Evolutionary conservation across 768 basidiomycete species (phyloP), one percentile per base, ranked within the genome.

Genomic region (Boletus rufocinnamomeus): DNA sequence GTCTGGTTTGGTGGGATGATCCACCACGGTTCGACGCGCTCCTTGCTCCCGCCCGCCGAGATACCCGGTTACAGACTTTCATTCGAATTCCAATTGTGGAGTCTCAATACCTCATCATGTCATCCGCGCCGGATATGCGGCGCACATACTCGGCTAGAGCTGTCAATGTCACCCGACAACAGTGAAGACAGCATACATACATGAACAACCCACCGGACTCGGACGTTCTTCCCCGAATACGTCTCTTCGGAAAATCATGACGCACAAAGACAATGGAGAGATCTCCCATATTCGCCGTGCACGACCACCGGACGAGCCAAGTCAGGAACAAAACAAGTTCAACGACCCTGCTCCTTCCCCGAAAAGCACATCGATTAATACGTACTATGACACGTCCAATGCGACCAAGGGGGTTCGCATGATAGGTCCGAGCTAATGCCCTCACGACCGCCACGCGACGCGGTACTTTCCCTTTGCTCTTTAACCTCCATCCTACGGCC

Each of bases 371-470:
- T 2, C n/a, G 7, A 11, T n/a, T 23, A 34, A 55, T 53, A 57
- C 64, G 54, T 65, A 52, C 19, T 10, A 21, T 52, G 50, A 28
- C 50, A 56, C 21, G 37, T 11, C 16, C 27, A 27, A 4, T 27
- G 27, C 27, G 27, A 27, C 27, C 27, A 27, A 27, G 44, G n/a
- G n/a, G n/a, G 6, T 6, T 23, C 17, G 40, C 27, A 46, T 30
- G n/a, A 38, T 11, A 48, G 35, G 21, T 30, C 45, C 55, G 52
- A 40, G 30, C 41, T 21, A 54, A 45, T 27, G 35, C 37, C 51
- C 45, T 32, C 44, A 30, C 16, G 21, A 37, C 6, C 38, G 35
- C 38, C 56, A 46, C 27, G 34, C 35, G 34, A 5, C 30, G 16
- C 35, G 28, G 35, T 35, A 21, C 38, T 21, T 37, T 27, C 34